A percentile compares a stretch with the other conserved stretches of the same genome.
Evolutionary conservation across 176 grass and related monocot species (phyloP).

Genomic region (Aegilops tauschii): DNA sequence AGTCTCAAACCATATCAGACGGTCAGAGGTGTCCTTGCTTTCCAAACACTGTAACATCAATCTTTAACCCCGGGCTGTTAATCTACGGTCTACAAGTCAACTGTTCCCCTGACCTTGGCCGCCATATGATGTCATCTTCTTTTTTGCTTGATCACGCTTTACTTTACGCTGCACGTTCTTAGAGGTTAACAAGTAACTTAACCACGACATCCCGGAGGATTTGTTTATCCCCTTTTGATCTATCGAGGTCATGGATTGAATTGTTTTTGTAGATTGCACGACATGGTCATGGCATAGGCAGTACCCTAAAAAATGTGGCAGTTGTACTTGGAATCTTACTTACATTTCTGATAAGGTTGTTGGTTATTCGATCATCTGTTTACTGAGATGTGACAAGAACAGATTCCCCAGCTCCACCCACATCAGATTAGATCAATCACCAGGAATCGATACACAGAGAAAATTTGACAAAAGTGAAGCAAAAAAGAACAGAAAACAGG

Average conservation of each 20-base stretch:
- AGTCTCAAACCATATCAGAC: conserved; percentile 28
- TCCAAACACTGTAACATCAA: conserved; percentile 40
- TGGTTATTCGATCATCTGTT: neutral
- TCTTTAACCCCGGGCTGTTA: conserved; percentile 8
- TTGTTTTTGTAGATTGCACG: neutral
- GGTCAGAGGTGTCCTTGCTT: conserved; percentile 49
- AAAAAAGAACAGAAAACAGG: neutral
- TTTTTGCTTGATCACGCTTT: conserved; percentile 28
- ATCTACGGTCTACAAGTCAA: conserved; percentile 39
- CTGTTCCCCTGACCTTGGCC: conserved; percentile 29
- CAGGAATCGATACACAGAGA: conserved; percentile 13
- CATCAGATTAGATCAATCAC: conserved; percentile 14
- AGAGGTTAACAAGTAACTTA: conserved; percentile 11
- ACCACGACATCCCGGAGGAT: neutral
- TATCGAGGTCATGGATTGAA: neutral
- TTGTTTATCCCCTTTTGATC: conserved; percentile 13
- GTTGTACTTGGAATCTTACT: neutral
- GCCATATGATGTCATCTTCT: conserved; percentile 54
- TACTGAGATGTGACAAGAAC: neutral
- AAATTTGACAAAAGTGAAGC: conserved; percentile 22
- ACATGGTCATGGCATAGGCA: neutral
- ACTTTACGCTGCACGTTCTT: conserved; percentile 19
- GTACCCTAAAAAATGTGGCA: neutral
- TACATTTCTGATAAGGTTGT: neutral
- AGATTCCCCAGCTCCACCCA: conserved; percentile 4